Percentiles rank a stretch among this genome's conserved stretches.
Evolutionary conservation across 2,329 filamentous ascomycete species (phyloP).

Genomic region (Alternaria sp.): DNA sequence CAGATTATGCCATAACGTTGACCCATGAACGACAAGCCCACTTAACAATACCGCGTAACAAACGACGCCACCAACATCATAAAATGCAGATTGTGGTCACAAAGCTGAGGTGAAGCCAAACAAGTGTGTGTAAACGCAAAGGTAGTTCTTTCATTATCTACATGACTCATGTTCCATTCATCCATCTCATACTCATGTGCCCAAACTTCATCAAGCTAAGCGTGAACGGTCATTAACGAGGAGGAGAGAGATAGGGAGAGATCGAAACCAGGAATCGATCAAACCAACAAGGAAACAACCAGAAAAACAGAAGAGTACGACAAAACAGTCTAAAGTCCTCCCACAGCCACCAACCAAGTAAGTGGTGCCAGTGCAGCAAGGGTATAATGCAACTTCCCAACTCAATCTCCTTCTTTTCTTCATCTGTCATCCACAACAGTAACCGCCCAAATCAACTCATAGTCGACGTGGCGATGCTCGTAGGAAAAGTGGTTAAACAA

Average conservation of each 20-base stretch:
- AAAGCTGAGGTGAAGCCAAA: background rate
- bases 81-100: too few species aligned
- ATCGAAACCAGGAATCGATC: too few species aligned
- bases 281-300: background rate
- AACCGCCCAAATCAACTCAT: background rate
- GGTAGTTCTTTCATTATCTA: conserved; percentile 9
- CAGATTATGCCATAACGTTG: too few species aligned
- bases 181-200: conserved; percentile 5
- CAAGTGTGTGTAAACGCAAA: background rate
- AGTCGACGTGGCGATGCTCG: background rate
- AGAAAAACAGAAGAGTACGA: background rate
- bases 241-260: background rate
- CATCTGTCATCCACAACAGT: background rate
- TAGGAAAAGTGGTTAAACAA: conserved; percentile 2
- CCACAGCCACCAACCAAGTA: conserved; percentile 7
- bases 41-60: background rate
- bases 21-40: background rate
- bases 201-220: background rate
- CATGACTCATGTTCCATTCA: background rate
- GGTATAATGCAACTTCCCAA: conserved; percentile 17
- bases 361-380: conserved; percentile 9
- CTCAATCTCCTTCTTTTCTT: background rate
- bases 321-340: conserved; percentile 10
- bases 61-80: too few species aligned
- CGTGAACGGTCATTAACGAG: conserved; percentile 4